Conservation (phyloP, 768 basidiomycete species). For the Solioccasus polychromus region DNA sequence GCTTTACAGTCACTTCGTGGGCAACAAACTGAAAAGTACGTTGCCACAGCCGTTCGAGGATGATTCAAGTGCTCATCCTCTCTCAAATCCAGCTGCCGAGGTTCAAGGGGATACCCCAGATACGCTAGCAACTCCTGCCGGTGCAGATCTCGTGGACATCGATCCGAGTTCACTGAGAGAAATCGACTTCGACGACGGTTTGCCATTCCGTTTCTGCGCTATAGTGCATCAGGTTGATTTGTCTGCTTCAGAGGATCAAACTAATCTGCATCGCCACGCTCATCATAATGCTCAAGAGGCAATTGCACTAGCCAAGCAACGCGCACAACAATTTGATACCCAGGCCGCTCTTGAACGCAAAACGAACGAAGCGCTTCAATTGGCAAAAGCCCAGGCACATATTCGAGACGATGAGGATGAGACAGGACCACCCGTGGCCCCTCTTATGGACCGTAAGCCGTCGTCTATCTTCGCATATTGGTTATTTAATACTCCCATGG, state of each 20-base stretch:
- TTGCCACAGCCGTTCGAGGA: slow-evolving; percentile 14
- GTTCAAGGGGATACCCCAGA: slow-evolving; percentile 60
- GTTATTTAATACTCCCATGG: slow-evolving; percentile 2
- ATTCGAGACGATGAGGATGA: slow-evolving; percentile 42
- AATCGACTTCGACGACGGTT: slow-evolving; percentile 91
- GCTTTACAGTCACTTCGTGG: slow-evolving; percentile 98
- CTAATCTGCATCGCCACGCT: slow-evolving; percentile 82
- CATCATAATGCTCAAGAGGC: slow-evolving; percentile 89
- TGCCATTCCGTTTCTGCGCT: slow-evolving; percentile 21
- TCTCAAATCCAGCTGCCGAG: slow-evolving; percentile 57
- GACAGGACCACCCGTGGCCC: slow-evolving; percentile 33
- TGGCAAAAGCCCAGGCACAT: slow-evolving; percentile 55
- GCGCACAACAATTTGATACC: slow-evolving; percentile 82
- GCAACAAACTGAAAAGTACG: slow-evolving; percentile 90
- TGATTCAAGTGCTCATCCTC: slow-evolving; percentile 14
- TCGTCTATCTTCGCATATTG: neutral
- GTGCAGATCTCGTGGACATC: slow-evolving; percentile 55
- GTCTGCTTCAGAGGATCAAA: slow-evolving; percentile 68
- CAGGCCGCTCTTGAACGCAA: slow-evolving; percentile 79
- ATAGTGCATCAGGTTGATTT: neutral
- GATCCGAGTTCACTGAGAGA: slow-evolving; percentile 57
- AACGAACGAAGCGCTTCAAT: slow-evolving; percentile 70
- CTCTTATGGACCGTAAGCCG: slow-evolving; percentile 71
- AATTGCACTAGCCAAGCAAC: slow-evolving; percentile 69
- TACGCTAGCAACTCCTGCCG: slow-evolving; percentile 44